Percentiles rank a stretch among this genome's conserved stretches.
Conservation (phyloP, 169 alveolate species). For the Cryptosporidium bovis region DNA sequence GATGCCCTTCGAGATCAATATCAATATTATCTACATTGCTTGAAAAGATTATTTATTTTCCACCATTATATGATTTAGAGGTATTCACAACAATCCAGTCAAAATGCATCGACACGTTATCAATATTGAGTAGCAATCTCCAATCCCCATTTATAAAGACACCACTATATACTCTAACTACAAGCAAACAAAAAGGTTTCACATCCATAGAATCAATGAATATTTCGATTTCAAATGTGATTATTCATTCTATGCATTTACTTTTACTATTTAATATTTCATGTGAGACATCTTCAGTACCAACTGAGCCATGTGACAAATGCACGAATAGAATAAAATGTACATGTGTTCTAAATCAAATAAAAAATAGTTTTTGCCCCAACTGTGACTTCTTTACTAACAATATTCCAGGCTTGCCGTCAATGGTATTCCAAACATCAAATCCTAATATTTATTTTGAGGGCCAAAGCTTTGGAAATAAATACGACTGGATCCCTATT, state of each 20-base stretch:
- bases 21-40: conserved; percentile 5
- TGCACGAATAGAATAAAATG: not conserved
- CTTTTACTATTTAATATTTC: conserved; percentile 35
- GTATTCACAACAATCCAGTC: conserved; percentile 54
- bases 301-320: conserved; percentile 4
- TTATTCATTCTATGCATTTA: conserved; percentile 11
- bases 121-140: conserved; percentile 40
- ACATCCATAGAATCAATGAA: conserved; percentile 47
- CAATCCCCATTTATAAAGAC: conserved; percentile 43
- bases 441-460: conserved; percentile 1
- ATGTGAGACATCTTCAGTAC: conserved; percentile 19
- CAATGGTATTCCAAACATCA: conserved; percentile 6
- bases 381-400: not conserved
- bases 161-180: conserved; percentile 39
- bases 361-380: conserved; percentile 22
- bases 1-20: conserved; percentile 45
- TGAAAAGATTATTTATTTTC: conserved; percentile 52
- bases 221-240: not conserved
- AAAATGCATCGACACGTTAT: conserved; percentile 38
- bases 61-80: conserved; percentile 49
- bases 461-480: not conserved
- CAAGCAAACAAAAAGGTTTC: conserved; percentile 16
- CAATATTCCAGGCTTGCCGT: not conserved
- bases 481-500: conserved; percentile 34
- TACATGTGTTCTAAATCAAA: not conserved